Evolutionary conservation across 1,284 basidiomycete species (phyloP), one percentile per base, ranked within the genome.

Genomic region (Tetrapyrgos nigripes): DNA sequence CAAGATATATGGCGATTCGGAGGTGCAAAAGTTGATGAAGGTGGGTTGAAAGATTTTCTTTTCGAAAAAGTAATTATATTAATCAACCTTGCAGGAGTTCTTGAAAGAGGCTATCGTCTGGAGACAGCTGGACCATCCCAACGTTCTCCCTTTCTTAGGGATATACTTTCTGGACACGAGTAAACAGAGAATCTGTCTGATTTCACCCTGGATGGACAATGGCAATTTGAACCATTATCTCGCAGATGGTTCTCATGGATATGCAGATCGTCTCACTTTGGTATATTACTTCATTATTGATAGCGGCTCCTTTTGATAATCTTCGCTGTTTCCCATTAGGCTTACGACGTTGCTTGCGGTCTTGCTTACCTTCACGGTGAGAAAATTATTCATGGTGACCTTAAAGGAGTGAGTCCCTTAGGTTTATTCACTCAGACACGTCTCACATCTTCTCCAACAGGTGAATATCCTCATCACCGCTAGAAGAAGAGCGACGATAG

Each of bases 191-290:
- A 40, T 70, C 9, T 70, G 71, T 43, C 63, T 81, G 2, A 70
- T 79, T 31, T 76, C 75, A 10, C 71, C 70, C 3, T 79, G 72
- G 65, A 74, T 74, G 67, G 65, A 64, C 29, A 69, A 73, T 44
- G 77, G 78, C 5, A 70, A 73, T 54, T 58, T 79, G 28, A 62
- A 57, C 14, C 26, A 59, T 3, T 70, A 68, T 62, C 59, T 80
- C 28, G 55, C 47, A 21, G 37, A 23, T 9, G 47, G 56, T 27
- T 50, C 68, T 11, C 17, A 10, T 14, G 44, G 35, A 2, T 23
- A 62, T 27, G 65, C 33, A 27, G 60, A 71, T 54, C 64, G 66
- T 61, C 66, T 43, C 43, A 55, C 31, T 4, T 49, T 74, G 57
- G 69, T 75, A 52, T 43, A 66, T 54, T 47, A 3, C 14, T 37